phyloP scores from a whole-genome alignment of 345 rosid species.

The Psidium friedrichsthalianum region DNA sequence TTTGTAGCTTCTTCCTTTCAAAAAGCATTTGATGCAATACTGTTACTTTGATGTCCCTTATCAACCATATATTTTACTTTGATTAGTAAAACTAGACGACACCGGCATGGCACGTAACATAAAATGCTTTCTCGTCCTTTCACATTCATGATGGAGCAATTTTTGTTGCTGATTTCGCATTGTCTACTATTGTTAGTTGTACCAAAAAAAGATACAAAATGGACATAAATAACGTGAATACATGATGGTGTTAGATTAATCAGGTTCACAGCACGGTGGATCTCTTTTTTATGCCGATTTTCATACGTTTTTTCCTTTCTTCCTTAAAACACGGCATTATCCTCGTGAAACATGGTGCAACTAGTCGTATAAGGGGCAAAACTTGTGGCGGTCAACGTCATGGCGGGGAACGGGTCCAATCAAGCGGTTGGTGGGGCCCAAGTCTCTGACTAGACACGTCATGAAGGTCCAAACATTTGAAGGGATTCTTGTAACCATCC shows the following conservation, averaged over 20 bases:
- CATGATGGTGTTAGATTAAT: neutral
- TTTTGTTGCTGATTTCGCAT: neutral
- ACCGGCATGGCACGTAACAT: too few species aligned
- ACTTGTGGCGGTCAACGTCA: neutral
- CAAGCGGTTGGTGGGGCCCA: neutral
- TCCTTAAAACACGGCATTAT: neutral
- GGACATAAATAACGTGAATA: neutral
- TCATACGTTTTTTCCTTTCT: neutral
- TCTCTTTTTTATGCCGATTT: neutral
- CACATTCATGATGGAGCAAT: neutral
- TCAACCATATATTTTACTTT: too few species aligned
- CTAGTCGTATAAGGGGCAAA: neutral
- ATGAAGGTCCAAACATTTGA: neutral
- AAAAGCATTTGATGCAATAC: neutral
- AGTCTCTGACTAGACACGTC: neutral
- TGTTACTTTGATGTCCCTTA: too few species aligned
- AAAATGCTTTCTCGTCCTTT: neutral
- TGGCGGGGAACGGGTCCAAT: neutral
- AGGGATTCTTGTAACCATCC: neutral
- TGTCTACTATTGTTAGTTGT: neutral
- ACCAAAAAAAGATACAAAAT: neutral
- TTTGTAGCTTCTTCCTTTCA: neutral
- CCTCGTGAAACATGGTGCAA: neutral
- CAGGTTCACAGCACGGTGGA: too few species aligned
- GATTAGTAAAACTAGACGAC: too few species aligned